A percentile compares a stretch with the other conserved stretches of the same genome.
Evolutionary conservation across 2,329 filamentous ascomycete species (phyloP).

Genomic region (Aspergillus sp.): DNA sequence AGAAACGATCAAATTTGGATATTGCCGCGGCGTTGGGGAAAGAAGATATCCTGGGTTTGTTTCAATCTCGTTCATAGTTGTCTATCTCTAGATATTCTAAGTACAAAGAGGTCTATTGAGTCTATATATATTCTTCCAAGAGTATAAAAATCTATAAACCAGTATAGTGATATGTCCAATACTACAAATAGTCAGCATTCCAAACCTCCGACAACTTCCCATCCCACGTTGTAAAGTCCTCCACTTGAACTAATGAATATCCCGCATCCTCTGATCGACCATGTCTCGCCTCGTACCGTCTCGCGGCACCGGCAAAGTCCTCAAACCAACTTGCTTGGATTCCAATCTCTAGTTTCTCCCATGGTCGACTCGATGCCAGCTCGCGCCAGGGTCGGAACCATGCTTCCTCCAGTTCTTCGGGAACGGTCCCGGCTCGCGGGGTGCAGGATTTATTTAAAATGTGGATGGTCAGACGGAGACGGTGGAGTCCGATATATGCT

Average conservation of each 20-base stretch:
- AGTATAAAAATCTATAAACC: too few species aligned
- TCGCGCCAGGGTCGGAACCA: conserved; percentile 3
- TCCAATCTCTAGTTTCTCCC: conserved; percentile 2
- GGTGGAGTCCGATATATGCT: background rate
- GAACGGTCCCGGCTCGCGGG: conserved; percentile 2
- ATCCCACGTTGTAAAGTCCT: conserved; percentile 4
- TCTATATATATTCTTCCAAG: too few species aligned
- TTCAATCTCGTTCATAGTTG: too few species aligned
- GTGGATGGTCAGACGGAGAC: conserved; percentile 1
- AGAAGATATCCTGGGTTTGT: too few species aligned
- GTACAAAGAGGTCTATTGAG: too few species aligned
- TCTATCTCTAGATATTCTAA: too few species aligned
- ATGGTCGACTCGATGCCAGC: conserved; percentile 1
- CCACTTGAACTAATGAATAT: background rate
- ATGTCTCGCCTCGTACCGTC: background rate
- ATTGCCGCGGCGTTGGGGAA: too few species aligned
- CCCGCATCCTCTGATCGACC: background rate
- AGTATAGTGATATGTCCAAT: too few species aligned
- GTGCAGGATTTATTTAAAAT: conserved; percentile 3
- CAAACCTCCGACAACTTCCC: conserved; percentile 2
- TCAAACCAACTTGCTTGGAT: conserved; percentile 2
- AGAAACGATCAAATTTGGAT: too few species aligned
- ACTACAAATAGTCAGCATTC: conserved; percentile 1
- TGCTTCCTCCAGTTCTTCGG: conserved; percentile 1
- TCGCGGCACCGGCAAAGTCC: background rate